Evolutionary conservation across 169 alveolate species (phyloP).

Genomic region (Plasmodium vinckei): DNA sequence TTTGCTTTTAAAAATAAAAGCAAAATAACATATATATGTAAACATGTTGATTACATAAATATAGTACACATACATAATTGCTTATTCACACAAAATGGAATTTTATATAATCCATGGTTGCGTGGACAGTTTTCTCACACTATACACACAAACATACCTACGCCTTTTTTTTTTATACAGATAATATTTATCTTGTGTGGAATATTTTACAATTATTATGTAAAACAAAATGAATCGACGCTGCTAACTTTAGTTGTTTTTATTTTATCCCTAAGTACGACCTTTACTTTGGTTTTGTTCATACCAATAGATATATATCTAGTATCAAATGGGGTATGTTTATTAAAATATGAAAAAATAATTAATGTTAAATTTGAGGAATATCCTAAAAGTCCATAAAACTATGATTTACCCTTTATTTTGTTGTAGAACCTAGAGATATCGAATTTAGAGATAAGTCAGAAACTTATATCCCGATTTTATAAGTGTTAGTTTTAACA

Average conservation of each 20-base stretch:
- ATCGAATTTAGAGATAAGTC: conserved; percentile 62
- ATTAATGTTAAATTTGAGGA: not conserved
- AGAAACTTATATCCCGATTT: conserved; percentile 44
- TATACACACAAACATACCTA: not conserved
- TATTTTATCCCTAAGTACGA: conserved; percentile 55
- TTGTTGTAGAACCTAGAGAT: conserved; percentile 49
- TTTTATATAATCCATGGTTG: no score
- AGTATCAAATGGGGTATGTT: conserved; percentile 70
- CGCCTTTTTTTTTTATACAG: conserved; percentile 27
- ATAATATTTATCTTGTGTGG: conserved; percentile 59
- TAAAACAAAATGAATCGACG: conserved; percentile 49
- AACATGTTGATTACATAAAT: not conserved
- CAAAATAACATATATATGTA: not conserved
- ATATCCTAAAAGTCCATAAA: not conserved
- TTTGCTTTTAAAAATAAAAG: not conserved
- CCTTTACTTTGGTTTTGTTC: conserved; percentile 53
- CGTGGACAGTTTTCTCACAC: no score
- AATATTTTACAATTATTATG: conserved; percentile 58
- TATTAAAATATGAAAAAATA: not conserved
- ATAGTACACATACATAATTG: not conserved
- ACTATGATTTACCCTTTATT: not conserved
- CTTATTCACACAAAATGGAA: not conserved
- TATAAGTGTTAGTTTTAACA: conserved; percentile 48
- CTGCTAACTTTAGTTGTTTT: conserved; percentile 44
- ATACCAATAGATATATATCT: conserved; percentile 67